Evolutionary conservation across 208 protist genomes (phyloP), one percentile per base, ranked within the genome.

Genomic region (Leishmania braziliensis): DNA sequence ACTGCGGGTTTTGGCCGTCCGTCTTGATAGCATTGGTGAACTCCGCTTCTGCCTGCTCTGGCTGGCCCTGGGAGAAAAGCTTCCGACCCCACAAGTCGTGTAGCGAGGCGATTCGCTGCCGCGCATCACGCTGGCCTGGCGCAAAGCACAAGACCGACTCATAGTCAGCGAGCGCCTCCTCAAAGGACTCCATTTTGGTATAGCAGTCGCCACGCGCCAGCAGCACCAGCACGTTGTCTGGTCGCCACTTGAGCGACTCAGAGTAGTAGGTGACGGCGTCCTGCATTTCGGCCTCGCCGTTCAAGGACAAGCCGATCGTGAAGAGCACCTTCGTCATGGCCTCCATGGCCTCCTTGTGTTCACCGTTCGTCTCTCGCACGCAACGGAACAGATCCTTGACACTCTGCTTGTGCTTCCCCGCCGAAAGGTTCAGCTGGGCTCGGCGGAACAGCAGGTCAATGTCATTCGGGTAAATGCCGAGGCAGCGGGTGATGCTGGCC

Each of bases 141-240:
- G 87, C 86, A 58, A 96, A 85, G 62, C 90, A 80, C 54, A 93
- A 80, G 14, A 96, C 87, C 48, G 82, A 63, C 33, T 92, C 63
- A 84, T 95, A 98, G 78, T 96, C 95, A 5, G 84, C 78, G 75
- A 98, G 84, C 20, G 93, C 95, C 36, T 90, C 77, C 76, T 95
- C 82, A 76, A 93, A 96, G 66, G 92, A 84, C 84, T 95, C 91
- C 62, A 96, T 68, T 79, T 95, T 95, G 33, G 91, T 85, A 84
- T 98, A 98, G 83, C 95, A 98, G 78, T 96, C 93, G 10, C 88
- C 93, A 50, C 95, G 91, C 3, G 95, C 93, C 78, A 96, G 88
- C 51, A 98, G 83, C 36, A 97, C 95, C 43, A 89, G 88, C 75
- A 88, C 86, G 86, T 98, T 98, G 78, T 96, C 93, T 3, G 86